Conservation (phyloP, 768 basidiomycete genomes). For the Russula sp. region DNA sequence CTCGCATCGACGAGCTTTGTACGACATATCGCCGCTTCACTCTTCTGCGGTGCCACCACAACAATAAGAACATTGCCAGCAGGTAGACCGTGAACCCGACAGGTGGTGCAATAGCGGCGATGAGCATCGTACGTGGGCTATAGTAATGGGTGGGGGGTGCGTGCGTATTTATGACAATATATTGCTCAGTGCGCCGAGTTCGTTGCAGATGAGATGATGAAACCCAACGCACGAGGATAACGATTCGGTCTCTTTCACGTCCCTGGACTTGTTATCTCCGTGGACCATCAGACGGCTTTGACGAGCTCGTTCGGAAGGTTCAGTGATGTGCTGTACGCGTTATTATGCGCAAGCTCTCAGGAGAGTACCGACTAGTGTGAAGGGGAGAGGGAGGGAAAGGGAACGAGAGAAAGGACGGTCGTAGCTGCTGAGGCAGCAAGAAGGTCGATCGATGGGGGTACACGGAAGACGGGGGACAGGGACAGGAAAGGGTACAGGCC, state of each 20-base stretch:
- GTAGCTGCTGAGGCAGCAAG: neutral
- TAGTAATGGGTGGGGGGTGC: too few species aligned
- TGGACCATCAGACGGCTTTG: neutral
- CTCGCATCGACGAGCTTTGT: neutral
- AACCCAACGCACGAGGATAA: neutral
- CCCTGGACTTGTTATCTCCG: neutral
- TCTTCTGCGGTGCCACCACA: slow-evolving; percentile 7
- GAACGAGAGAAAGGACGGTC: neutral
- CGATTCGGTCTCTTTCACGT: neutral
- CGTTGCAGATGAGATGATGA: neutral
- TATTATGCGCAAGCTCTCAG: neutral
- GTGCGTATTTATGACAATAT: neutral
- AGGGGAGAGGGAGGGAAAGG: too few species aligned
- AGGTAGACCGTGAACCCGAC: neutral
- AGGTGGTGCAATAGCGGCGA: neutral
- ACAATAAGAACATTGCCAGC: neutral
- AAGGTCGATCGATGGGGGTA: neutral
- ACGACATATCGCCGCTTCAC: too few species aligned
- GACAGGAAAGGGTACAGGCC: neutral
- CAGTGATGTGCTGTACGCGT: neutral
- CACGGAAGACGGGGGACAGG: neutral
- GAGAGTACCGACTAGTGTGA: neutral
- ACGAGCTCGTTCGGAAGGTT: neutral
- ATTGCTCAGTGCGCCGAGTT: neutral
- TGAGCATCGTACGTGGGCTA: neutral